Conservation (phyloP, 2,329 filamentous ascomycete genomes). For the Chaetomium globosum region DNA sequence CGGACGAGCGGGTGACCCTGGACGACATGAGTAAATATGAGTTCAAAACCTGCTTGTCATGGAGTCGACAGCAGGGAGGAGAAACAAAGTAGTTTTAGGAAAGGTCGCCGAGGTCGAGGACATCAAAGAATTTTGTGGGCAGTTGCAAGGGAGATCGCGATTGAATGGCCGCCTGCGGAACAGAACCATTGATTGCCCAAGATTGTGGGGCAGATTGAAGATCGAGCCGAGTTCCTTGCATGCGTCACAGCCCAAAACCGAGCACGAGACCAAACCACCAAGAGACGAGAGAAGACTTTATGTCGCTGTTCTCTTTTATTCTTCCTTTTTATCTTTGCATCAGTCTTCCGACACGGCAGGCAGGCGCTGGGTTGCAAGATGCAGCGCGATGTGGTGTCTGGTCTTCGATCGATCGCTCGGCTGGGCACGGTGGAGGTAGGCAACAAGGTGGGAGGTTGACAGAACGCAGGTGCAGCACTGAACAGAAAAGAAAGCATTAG, state of each 20-base stretch:
- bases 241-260: conserved; percentile 4
- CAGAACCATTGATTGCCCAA: conserved; percentile 11
- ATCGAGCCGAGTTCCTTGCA: conserved; percentile 20
- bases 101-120: conserved; percentile 25
- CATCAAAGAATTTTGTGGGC: conserved; percentile 19
- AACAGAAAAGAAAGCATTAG: conserved; percentile 8
- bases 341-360: not conserved
- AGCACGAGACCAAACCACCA: conserved; percentile 1
- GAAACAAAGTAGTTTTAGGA: conserved; percentile 28
- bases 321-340: not conserved
- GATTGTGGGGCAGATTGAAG: conserved; percentile 18
- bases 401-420: conserved; percentile 7
- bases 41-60: conserved; percentile 33
- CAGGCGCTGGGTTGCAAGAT: not conserved
- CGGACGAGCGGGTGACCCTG: conserved; percentile 94
- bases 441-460: not conserved
- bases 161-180: conserved; percentile 8
- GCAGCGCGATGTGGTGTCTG: not conserved
- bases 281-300: not conserved
- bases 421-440: conserved; percentile 2
- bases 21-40: conserved; percentile 77
- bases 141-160: conserved; percentile 22
- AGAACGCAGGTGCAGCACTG: not conserved
- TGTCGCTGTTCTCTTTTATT: conserved; percentile 3
- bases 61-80: conserved; percentile 38